Base-by-base conservation (phyloP, 2,329 filamentous ascomycete species). In the Hymenoscyphus fraxineus region DNA sequence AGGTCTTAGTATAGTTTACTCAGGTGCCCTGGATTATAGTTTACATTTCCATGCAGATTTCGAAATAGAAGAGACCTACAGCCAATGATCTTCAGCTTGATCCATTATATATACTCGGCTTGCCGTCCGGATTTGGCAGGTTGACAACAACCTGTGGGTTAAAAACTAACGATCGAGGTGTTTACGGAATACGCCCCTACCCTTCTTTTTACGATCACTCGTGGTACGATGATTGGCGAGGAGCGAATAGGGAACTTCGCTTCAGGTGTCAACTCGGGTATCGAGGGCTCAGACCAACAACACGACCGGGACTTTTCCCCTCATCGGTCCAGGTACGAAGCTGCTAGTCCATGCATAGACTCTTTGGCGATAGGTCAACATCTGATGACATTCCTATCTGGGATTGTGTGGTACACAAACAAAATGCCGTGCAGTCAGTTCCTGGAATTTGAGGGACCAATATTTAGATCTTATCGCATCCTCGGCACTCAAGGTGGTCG, bases 381-480 rank as follows among this genome's bases (percentile, higher is more conserved):
- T 65, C 65, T 69, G 67, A 54, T 56, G 61, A 66, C 63, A 60
- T 69, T 59, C 68, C 68, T 60, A 19, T 65, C 60, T 55, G 3
- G 64, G 41, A 35, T 58, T 41, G 47, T 51, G 51, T 27, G 62
- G 55, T 65, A 61, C 55, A 19, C 32, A 39, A 40, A 44, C 27
- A 16, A 6, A 12, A 66, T 66, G 47, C 62, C 61, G 59, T 67
- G 64, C 65, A 68, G 19, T 54, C 47, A 61, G 40, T 40, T 35
- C 58, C 61, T 63, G 66, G 35, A 39, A 58, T 62, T 64, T 61
- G 64, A 56, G 55, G 54, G 40, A 35, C 41, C 47, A 60, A 59
- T 10, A 22, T 47, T 55, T 9, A 44, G 35, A 39, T 60, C 59
- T 54, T 60, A 55, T 60, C 59, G 51, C 16, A 38, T 13, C 39